Percentiles rank a stretch among this genome's conserved stretches.
Evolutionary conservation across 1,284 basidiomycete species (phyloP).

Genomic region (Abortiporus biennis): DNA sequence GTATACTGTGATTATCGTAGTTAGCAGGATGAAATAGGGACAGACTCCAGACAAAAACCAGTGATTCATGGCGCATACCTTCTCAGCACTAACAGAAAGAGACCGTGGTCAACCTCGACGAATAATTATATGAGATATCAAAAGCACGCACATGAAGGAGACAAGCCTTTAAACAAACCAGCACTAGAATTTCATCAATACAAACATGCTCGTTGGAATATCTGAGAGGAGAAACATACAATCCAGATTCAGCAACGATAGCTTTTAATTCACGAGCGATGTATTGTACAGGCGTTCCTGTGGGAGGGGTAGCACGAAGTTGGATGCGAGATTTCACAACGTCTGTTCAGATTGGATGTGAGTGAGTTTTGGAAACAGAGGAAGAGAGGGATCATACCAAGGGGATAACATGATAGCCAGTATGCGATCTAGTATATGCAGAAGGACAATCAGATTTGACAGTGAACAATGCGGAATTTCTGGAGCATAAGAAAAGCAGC

Average conservation of each 20-base stretch:
- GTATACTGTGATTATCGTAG: constrained; percentile 71
- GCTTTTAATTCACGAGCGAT: constrained; percentile 66
- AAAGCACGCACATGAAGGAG: constrained; percentile 54
- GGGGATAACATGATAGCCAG: constrained; percentile 91
- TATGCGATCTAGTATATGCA: constrained; percentile 67
- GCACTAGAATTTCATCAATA: no score
- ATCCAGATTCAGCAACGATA: constrained; percentile 71
- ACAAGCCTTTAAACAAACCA: constrained; percentile 69
- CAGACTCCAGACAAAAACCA: constrained; percentile 5
- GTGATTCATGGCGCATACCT: constrained; percentile 33
- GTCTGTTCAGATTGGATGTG: constrained; percentile 39
- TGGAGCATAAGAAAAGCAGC: constrained; percentile 22
- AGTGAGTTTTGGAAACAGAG: neutral
- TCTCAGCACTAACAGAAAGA: constrained; percentile 39
- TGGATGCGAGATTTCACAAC: constrained; percentile 91
- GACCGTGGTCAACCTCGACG: constrained; percentile 3
- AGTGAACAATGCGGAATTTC: neutral
- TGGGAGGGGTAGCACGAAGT: constrained; percentile 71
- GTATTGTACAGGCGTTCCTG: constrained; percentile 76
- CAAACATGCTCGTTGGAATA: no score
- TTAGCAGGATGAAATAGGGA: neutral
- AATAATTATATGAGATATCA: neutral
- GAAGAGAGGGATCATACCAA: constrained; percentile 43
- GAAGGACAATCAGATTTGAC: no score
- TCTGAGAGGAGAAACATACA: constrained; percentile 41